Evolutionary conservation across 768 basidiomycete species (phyloP).

Genomic region (Postia placenta): DNA sequence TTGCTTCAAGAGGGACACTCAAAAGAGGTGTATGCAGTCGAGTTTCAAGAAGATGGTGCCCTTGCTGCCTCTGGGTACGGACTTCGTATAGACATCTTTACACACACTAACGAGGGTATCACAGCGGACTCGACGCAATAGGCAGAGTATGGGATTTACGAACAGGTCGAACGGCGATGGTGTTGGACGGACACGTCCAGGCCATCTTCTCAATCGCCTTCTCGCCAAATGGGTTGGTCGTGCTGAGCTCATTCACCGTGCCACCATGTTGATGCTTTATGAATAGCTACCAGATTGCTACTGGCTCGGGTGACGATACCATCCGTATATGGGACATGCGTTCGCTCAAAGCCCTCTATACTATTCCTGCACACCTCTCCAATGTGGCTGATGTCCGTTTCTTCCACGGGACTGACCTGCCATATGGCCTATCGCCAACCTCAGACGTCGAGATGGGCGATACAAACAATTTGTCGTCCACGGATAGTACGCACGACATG

Average conservation of each 20-base stretch:
- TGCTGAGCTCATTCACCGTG: not conserved
- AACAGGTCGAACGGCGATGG: slow-evolving; percentile 95
- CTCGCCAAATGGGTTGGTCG: slow-evolving; percentile 83
- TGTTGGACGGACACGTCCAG: slow-evolving; percentile 94
- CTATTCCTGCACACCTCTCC: slow-evolving; percentile 92
- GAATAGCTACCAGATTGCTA: slow-evolving; percentile 90
- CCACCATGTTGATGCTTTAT: slow-evolving; percentile 5
- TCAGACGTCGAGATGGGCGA: slow-evolving; percentile 42
- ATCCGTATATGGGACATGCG: slow-evolving; percentile 99
- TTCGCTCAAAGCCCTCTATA: slow-evolving; percentile 86
- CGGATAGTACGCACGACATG: slow-evolving; percentile 25
- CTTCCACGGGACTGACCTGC: slow-evolving; percentile 65
- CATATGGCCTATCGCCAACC: slow-evolving; percentile 23
- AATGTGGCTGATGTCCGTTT: slow-evolving; percentile 95
- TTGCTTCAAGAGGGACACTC: slow-evolving; percentile 95
- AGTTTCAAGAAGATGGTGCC: slow-evolving; percentile 93
- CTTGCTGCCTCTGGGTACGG: slow-evolving; percentile 88
- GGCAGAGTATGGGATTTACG: slow-evolving; percentile 96
- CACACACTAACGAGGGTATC: too few relatives aligned
- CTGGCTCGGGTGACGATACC: slow-evolving; percentile 95
- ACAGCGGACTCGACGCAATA: slow-evolving; percentile 93
- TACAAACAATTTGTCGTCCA: slow-evolving; percentile 28
- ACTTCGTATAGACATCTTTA: too few relatives aligned
- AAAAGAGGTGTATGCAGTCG: slow-evolving; percentile 93
- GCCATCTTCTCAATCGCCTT: slow-evolving; percentile 88